Evolutionary conservation across 306 rosid species (phyloP), one percentile per base, ranked within the genome.

Genomic region (Prunus davidiana): DNA sequence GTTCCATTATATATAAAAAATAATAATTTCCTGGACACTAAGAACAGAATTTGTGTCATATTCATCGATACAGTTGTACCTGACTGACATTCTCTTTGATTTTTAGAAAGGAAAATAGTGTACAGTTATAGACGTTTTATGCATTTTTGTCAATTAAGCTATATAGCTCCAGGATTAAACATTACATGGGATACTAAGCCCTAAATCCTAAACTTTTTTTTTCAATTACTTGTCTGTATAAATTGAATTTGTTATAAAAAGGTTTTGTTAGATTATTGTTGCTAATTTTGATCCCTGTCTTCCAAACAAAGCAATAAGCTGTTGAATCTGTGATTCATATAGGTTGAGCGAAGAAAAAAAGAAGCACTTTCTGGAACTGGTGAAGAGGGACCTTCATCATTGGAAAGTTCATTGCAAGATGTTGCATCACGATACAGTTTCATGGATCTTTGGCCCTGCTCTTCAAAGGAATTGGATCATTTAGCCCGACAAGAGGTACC

Each of bases 401-500:
- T 86, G 20, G 96, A 83, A 80, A 76, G 93, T 82, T 87, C 97
- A 62, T 79, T 95, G 64, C 96, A 88, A 77, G 97, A 95, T 84
- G 91, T 95, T 82, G 93, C 89, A 52, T 90, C 97, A 47, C 91
- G 97, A 34, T 95, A 95, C 78, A 90, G 93, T 82, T 95, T 90
- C 79, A 92, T 88, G 98, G 98, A 91, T 77, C 90, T 92, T 64
- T 90, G 97, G 98, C 98, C 98, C 5, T 89, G 98, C 86, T 75
- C 96, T 52, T 81, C 95, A 12, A 88, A 83, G 77, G 97, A 90
- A 73, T 89, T 95, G 84, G 97, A 95, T 79, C 88, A 88, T 84
- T 89, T 95, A 80, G 51, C 93, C 25, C 81, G 90, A 51, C 96
- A 90, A 80, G 93, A 95, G 98, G 98, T 95, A 90, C 76, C 19